A percentile compares a stretch with the other conserved stretches of the same genome.
Evolutionary conservation across 2,329 filamentous ascomycete genomes (phyloP).

Genomic region (Clonostachys sp.): DNA sequence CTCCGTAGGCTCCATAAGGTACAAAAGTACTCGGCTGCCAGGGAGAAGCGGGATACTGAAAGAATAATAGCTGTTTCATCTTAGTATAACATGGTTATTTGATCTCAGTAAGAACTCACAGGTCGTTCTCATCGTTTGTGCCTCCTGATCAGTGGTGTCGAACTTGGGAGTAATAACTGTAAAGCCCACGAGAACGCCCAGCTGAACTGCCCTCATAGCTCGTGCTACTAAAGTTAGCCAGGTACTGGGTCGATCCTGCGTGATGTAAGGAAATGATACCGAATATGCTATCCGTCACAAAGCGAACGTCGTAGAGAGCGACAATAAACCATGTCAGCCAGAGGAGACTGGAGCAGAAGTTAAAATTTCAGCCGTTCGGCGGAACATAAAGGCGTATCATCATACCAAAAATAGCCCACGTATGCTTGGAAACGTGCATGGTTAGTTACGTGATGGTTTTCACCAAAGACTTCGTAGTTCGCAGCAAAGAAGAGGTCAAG

Average conservation of each 20-base stretch:
- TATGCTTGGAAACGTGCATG: conserved; percentile 23
- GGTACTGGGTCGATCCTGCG: too few relatives aligned
- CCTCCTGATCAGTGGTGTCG: conserved; percentile 27
- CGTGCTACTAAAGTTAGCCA: conserved; percentile 28
- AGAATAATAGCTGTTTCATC: conserved; percentile 33
- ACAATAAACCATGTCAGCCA: conserved; percentile 68
- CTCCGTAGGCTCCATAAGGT: conserved; percentile 35
- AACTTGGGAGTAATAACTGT: conserved; percentile 52
- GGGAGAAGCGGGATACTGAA: conserved; percentile 43
- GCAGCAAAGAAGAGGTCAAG: conserved; percentile 42
- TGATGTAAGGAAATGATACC: conserved; percentile 14
- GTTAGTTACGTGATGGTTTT: conserved; percentile 22
- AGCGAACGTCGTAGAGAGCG: conserved; percentile 61
- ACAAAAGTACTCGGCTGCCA: conserved; percentile 48
- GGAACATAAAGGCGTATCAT: background rate
- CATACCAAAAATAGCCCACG: conserved; percentile 21
- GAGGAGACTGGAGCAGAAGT: conserved; percentile 34
- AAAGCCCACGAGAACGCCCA: conserved; percentile 62
- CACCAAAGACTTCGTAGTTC: conserved; percentile 56
- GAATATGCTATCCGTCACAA: conserved; percentile 59
- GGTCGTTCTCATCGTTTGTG: conserved; percentile 32
- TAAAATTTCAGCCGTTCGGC: background rate
- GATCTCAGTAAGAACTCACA: conserved; percentile 13
- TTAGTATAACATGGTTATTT: conserved; percentile 5
- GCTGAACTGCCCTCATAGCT: conserved; percentile 51